Conservation (phyloP, 2,329 filamentous ascomycete species). For the Ophiostoma populinum region DNA sequence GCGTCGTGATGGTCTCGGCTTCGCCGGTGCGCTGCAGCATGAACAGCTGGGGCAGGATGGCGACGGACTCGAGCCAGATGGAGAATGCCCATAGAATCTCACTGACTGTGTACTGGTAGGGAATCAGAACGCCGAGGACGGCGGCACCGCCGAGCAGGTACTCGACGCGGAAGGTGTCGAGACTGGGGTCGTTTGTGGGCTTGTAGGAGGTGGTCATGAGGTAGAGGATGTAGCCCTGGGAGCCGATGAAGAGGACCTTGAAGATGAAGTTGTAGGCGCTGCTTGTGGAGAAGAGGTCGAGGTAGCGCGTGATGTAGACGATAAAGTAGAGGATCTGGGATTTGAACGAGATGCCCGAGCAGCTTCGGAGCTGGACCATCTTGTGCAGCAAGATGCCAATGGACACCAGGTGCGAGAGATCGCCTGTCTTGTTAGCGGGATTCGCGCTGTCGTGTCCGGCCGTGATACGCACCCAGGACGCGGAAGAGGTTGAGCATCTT, state of each 20-base stretch:
- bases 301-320: slow-evolving; percentile 85
- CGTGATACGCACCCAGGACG: slow-evolving; percentile 30
- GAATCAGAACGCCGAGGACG: slow-evolving; percentile 64
- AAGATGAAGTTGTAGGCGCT: slow-evolving; percentile 87
- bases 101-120: slow-evolving; percentile 63
- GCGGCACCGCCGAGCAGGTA: slow-evolving; percentile 75
- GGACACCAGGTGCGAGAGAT: slow-evolving; percentile 87
- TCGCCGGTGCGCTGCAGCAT: slow-evolving; percentile 96
- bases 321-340: slow-evolving; percentile 89
- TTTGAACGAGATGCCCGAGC: slow-evolving; percentile 95
- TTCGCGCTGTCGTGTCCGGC: background rate
- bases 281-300: slow-evolving; percentile 74
- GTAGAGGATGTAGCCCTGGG: slow-evolving; percentile 88
- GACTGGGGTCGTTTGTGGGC: slow-evolving; percentile 89
- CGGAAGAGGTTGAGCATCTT: slow-evolving; percentile 41
- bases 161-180: slow-evolving; percentile 93
- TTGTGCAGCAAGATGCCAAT: slow-evolving; percentile 93
- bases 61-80: slow-evolving; percentile 94
- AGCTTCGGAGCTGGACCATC: slow-evolving; percentile 92
- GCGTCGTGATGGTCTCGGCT: slow-evolving; percentile 97
- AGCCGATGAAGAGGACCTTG: slow-evolving; percentile 86
- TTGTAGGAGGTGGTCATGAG: slow-evolving; percentile 97
- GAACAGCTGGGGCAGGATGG: slow-evolving; percentile 92
- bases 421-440: slow-evolving; percentile 36
- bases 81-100: slow-evolving; percentile 97